Percentiles rank a stretch among this genome's conserved stretches.
phyloP scores from a whole-genome alignment of 192 early-diverging fungal species.

The Chytriomyces confervae region DNA sequence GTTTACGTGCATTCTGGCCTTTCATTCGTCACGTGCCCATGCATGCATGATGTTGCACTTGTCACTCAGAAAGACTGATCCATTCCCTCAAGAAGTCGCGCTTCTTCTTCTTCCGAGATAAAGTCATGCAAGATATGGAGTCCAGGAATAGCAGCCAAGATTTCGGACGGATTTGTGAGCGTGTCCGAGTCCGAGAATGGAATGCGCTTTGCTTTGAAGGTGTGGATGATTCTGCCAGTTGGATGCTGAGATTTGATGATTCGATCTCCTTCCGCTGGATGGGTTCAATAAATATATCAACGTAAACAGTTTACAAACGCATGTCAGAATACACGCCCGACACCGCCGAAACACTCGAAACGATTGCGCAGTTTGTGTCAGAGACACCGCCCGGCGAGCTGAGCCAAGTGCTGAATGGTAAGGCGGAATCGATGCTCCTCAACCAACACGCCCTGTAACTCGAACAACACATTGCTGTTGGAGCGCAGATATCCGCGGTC shows the following conservation, averaged over 20 bases:
- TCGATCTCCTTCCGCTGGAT: too few relatives aligned
- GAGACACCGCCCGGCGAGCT: conserved; percentile 96
- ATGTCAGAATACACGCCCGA: neutral
- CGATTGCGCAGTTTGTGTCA: conserved; percentile 76
- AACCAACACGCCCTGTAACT: neutral
- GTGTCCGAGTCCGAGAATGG: conserved; percentile 25
- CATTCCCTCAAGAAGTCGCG: conserved; percentile 39
- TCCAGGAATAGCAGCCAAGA: conserved; percentile 22
- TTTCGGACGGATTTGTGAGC: conserved; percentile 21
- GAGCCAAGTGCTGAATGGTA: conserved; percentile 96
- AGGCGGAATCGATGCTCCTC: neutral
- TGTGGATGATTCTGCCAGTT: conserved; percentile 8
- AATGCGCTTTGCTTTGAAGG: neutral
- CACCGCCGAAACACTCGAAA: conserved; percentile 48
- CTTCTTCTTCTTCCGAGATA: conserved; percentile 50
- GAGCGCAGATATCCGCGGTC: conserved; percentile 79
- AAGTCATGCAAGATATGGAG: conserved; percentile 47
- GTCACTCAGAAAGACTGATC: conserved; percentile 28
- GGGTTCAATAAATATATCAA: too few relatives aligned
- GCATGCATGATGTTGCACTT: conserved; percentile 42
- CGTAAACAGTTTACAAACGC: too few relatives aligned
- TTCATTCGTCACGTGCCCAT: too few relatives aligned
- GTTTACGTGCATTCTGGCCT: too few relatives aligned
- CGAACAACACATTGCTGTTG: neutral
- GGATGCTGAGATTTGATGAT: neutral